Evolutionary conservation across 2,329 filamentous ascomycete genomes (phyloP).

Genomic region (Talaromyces sp.): DNA sequence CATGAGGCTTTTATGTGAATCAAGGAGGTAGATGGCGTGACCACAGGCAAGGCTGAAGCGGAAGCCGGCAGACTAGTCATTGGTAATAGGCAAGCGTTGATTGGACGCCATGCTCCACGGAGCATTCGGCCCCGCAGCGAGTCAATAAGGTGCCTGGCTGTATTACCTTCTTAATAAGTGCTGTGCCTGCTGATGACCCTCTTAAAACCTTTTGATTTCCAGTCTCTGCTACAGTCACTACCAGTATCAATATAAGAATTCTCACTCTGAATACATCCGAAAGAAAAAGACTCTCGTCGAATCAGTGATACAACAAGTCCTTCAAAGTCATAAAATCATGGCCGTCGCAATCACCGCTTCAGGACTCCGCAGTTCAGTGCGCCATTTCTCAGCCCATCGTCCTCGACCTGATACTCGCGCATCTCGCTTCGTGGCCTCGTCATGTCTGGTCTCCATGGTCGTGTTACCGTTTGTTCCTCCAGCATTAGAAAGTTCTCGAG

Average conservation of each 20-base stretch:
- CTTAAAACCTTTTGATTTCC: neutral
- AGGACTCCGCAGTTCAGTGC: conserved; percentile 28
- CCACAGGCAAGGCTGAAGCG: neutral
- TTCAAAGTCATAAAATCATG: conserved; percentile 1
- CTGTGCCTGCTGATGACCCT: neutral
- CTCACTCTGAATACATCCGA: neutral
- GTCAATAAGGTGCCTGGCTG: conserved; percentile 1
- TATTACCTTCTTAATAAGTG: neutral
- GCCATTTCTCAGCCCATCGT: conserved; percentile 45
- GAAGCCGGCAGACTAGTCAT: neutral
- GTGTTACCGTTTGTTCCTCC: conserved; percentile 47
- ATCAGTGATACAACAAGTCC: neutral
- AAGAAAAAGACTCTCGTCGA: neutral
- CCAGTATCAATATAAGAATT: neutral
- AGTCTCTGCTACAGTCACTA: neutral
- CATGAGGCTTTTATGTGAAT: neutral
- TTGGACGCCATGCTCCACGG: neutral
- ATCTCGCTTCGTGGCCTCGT: conserved; percentile 40
- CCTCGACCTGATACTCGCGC: conserved; percentile 38
- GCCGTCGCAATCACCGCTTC: conserved; percentile 12
- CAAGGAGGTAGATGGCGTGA: neutral
- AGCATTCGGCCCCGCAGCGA: neutral
- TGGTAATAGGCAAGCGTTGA: neutral
- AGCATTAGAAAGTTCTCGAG: conserved; percentile 45
- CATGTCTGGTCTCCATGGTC: conserved; percentile 43